Base-by-base conservation (phyloP, 2,329 filamentous ascomycete genomes). In the Dothidotthia symphoricarpi region DNA sequence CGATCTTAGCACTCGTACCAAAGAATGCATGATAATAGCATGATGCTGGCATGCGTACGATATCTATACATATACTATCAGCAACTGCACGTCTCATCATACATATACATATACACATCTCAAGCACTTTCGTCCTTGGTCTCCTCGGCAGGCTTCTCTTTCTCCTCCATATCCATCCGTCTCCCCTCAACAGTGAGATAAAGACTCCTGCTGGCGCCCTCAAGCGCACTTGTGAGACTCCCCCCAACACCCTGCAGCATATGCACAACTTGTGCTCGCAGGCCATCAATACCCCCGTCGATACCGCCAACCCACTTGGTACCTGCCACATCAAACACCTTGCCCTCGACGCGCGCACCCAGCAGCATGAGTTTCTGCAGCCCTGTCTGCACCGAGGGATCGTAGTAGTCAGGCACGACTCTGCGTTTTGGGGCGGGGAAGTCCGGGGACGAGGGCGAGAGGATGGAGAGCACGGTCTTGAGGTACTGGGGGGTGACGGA, bases 101-200 rank as follows among this genome's bases (percentile, higher is more conserved):
- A 48, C 44, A 42, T 50, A 48, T 53, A 31, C 41, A 48, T 51
- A 53, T 44, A 48, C 32, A 36, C 24, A 30, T 15, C 25, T 34
- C 9, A 13, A 17, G 41, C 44, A 38, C 44, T 49, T 37, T 54
- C 47, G 28, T 58, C 44, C 17, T 50, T 43, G 19, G 55, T 47
- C 2, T 47, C 45, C 29, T 31, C 28, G 33, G 40, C 35, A 24
- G 47, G 56, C 47, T 73, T 72, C 45, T 64, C 64, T 52, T 87
- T 83, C 53, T 90, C 86, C 60, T 96, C 88, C 65, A 98, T 68
- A 70, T 91, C 85, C 32, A 75, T 80, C 69, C 83, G 82, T 64
- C 91, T 76, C 32, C 86, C 81, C 74, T 97, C 91, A 57, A 98
- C 73, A 10, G 91, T 88, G 46, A 95, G 76, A 76, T 91, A 97